Evolutionary conservation across 1,284 basidiomycete genomes (phyloP).

Genomic region (Leccinum laetum): DNA sequence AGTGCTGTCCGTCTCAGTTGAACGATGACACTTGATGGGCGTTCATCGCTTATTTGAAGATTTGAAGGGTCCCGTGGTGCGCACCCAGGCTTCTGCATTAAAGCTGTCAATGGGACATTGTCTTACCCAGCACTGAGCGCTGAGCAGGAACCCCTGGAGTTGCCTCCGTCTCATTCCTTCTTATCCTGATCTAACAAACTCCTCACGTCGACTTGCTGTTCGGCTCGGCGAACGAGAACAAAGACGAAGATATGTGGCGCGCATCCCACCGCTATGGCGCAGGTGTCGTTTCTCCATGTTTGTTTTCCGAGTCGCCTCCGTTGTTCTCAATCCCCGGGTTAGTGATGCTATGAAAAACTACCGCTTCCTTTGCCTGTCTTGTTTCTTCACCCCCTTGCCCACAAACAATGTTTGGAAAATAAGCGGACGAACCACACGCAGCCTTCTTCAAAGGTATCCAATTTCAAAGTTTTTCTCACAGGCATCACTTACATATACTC

Average conservation of each 20-base stretch:
- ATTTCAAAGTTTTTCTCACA: neutral
- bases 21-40: no score
- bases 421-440: neutral
- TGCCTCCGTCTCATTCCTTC: neutral
- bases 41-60: neutral
- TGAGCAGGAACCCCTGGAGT: no score
- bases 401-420: neutral
- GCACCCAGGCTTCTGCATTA: no score
- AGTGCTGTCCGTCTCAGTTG: no score
- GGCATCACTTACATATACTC: neutral
- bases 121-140: neutral
- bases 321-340: neutral
- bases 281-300: neutral
- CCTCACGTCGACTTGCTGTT: neutral
- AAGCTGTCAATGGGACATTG: neutral
- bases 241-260: neutral
- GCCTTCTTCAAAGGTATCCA: neutral
- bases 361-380: neutral
- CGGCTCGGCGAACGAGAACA: neutral
- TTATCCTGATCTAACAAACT: neutral
- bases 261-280: neutral
- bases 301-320: neutral
- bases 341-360: neutral
- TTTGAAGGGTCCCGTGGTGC: neutral
- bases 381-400: neutral